Evolutionary conservation across 352 stramenopile species (phyloP).

Genomic region (Phytophthora hybrid): DNA sequence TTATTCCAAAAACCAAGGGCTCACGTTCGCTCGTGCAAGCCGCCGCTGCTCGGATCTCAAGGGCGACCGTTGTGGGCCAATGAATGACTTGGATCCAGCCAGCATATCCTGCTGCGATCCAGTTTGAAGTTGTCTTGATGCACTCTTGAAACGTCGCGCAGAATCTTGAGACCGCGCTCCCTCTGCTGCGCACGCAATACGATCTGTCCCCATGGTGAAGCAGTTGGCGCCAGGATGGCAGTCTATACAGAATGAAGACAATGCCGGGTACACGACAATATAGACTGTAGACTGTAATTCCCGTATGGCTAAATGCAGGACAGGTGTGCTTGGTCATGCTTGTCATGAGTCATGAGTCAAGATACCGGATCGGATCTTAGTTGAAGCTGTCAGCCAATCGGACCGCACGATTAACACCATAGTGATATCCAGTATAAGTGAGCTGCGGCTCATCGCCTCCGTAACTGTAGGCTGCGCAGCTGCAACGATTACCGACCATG

Average conservation of each 20-base stretch:
- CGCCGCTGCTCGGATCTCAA: constrained; percentile 4
- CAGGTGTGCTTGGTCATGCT: background rate
- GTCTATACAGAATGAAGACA: background rate
- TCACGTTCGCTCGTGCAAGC: constrained; percentile 5
- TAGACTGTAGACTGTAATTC: background rate
- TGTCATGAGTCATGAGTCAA: constrained; percentile 3
- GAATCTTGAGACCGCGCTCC: background rate
- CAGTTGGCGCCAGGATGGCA: background rate
- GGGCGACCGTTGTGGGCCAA: constrained; percentile 9
- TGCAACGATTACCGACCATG: background rate
- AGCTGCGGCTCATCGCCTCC: constrained; percentile 4
- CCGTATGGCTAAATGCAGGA: background rate
- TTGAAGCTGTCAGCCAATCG: constrained; percentile 35
- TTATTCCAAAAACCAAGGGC: constrained; percentile 39
- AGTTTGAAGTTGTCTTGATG: constrained; percentile 18
- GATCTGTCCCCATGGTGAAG: background rate
- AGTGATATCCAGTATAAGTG: constrained; percentile 21
- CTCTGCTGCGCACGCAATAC: constrained; percentile 1
- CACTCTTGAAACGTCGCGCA: constrained; percentile 18
- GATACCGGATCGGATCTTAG: constrained; percentile 15
- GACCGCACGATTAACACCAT: constrained; percentile 6
- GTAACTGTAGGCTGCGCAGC: constrained; percentile 11
- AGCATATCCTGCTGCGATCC: constrained; percentile 10
- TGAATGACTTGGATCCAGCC: background rate
- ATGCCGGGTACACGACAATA: background rate